Evolutionary conservation across 2,329 filamentous ascomycete genomes (phyloP).

Genomic region (Fusarium sp.): DNA sequence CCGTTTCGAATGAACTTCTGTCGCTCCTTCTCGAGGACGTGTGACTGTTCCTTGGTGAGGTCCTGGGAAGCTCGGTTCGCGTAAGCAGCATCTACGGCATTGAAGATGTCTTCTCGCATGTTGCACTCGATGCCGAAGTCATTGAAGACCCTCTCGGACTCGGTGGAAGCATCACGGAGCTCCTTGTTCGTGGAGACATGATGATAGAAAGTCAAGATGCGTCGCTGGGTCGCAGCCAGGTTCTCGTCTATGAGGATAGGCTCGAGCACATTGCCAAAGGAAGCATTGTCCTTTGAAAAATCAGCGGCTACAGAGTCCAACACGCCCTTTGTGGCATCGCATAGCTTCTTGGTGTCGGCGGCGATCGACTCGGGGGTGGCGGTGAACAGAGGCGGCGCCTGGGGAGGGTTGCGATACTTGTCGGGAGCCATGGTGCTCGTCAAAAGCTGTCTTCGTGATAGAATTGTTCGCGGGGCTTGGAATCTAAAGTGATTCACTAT

Average conservation of each 20-base stretch:
- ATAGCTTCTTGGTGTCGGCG: slow-evolving; percentile 72
- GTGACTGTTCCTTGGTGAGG: slow-evolving; percentile 75
- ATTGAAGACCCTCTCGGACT: slow-evolving; percentile 79
- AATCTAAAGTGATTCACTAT: slow-evolving; percentile 66
- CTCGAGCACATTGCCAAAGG: slow-evolving; percentile 65
- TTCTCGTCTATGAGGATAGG: slow-evolving; percentile 83
- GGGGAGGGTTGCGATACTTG: slow-evolving; percentile 78
- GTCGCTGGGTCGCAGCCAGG: slow-evolving; percentile 64
- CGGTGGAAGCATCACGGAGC: slow-evolving; percentile 78
- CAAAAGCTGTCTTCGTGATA: slow-evolving; percentile 51
- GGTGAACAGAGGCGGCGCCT: slow-evolving; percentile 81
- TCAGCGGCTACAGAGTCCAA: slow-evolving; percentile 75
- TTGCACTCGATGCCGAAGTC: slow-evolving; percentile 81
- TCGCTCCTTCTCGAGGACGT: slow-evolving; percentile 81
- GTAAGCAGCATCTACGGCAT: slow-evolving; percentile 69
- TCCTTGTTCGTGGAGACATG: slow-evolving; percentile 76
- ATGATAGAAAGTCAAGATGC: slow-evolving; percentile 83
- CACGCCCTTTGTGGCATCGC: slow-evolving; percentile 69
- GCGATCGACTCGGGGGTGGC: slow-evolving; percentile 77
- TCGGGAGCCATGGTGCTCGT: slow-evolving; percentile 72
- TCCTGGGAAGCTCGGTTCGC: slow-evolving; percentile 62
- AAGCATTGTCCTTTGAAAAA: slow-evolving; percentile 63
- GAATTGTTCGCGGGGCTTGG: slow-evolving; percentile 47
- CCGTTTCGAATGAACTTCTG: slow-evolving; percentile 83
- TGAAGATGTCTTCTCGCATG: slow-evolving; percentile 86